phyloP scores from a whole-genome alignment of 2,329 filamentous ascomycete species.

The Hypoxylon sp. region DNA sequence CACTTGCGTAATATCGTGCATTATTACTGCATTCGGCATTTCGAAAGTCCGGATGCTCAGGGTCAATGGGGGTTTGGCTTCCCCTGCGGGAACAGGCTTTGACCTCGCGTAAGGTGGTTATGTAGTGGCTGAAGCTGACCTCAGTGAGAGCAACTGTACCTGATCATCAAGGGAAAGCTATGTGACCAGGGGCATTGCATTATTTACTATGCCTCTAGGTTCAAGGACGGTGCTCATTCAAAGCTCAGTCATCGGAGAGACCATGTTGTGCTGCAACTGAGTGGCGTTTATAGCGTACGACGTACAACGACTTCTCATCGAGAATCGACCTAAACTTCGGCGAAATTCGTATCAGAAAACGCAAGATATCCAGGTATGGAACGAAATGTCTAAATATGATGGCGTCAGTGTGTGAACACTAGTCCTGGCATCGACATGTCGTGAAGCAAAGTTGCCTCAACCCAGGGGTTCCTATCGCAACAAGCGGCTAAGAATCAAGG shows the following conservation, averaged over 20 bases:
- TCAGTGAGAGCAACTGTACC: not conserved
- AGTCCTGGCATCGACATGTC: not conserved
- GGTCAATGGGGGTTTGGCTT: not conserved
- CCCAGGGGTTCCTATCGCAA: not conserved
- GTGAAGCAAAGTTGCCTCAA: not conserved
- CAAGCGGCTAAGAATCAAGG: not conserved
- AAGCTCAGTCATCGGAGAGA: not conserved
- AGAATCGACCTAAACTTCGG: not conserved
- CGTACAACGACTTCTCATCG: not conserved
- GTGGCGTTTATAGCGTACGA: not conserved
- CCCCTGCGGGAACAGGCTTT: not conserved
- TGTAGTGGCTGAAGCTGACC: not conserved
- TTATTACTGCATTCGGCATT: not conserved
- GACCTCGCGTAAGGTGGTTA: not conserved
- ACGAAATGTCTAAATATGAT: not conserved
- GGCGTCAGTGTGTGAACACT: not conserved
- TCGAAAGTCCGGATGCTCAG: not conserved
- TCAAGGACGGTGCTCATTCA: not conserved
- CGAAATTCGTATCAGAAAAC: not conserved
- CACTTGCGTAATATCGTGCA: constrained; percentile 3
- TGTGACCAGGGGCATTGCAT: not conserved
- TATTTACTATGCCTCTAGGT: not conserved
- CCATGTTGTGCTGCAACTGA: not conserved
- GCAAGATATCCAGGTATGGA: not conserved
- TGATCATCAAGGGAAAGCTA: not conserved